Percentiles rank a stretch among this genome's conserved stretches.
Conservation (phyloP, 1,284 basidiomycete species). For the Mycena sp. region DNA sequence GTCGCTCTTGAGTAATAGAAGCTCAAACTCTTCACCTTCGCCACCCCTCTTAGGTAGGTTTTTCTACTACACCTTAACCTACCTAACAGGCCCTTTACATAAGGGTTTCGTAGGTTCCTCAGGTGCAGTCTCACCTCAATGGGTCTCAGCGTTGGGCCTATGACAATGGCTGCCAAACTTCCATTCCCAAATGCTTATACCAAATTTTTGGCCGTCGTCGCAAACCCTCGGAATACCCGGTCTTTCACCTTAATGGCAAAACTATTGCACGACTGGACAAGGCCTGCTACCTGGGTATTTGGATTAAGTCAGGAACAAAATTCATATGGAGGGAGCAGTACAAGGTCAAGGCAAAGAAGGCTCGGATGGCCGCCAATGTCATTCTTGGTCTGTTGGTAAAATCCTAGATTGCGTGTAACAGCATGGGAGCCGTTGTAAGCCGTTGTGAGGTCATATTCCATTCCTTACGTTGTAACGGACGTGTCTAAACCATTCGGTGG, state of each 20-base stretch:
- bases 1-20: no score
- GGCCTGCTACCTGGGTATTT: conserved; percentile 4
- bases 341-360: conserved; percentile 30
- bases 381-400: conserved; percentile 28
- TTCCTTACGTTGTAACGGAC: not conserved
- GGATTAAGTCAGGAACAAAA: not conserved
- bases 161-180: conserved; percentile 32
- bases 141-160: conserved; percentile 30
- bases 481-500: not conserved
- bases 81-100: no score
- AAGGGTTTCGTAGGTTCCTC: no score
- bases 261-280: not conserved
- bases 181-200: conserved; percentile 31
- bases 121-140: conserved; percentile 38
- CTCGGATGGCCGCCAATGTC: conserved; percentile 18
- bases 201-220: conserved; percentile 24
- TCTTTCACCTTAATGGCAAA: not conserved
- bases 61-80: no score
- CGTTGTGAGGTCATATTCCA: no score
- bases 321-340: conserved; percentile 33
- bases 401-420: no score
- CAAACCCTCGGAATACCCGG: not conserved
- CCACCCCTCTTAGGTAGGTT: no score
- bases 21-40: no score
- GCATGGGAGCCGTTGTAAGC: no score